Evolutionary conservation across 345 rosid genomes (phyloP), one percentile per base, ranked within the genome.

Genomic region (Cardamine chenopodiifolia): DNA sequence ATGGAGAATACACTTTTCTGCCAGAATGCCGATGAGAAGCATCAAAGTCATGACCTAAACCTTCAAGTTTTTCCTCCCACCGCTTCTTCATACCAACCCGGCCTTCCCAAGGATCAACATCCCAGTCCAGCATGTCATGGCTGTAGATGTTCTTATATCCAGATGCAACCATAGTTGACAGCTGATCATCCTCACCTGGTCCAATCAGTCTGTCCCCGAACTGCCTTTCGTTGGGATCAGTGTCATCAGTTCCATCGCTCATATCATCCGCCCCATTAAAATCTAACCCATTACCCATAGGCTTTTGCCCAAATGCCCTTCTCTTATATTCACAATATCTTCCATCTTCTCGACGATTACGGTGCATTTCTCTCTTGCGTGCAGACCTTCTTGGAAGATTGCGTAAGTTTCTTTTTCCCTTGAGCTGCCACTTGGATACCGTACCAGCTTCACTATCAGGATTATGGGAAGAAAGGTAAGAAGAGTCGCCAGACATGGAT

Each of bases 351-450:
- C 73, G 67, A 68, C 76, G 85, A 78, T 69, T 66, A 49, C 70
- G 76, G 5, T 63, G 72, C 72, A 63, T 47, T 56, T 63, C 55
- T 58, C 74, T 34, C 68, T 68, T 79, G 60, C 84, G 85, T 29
- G 78, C 62, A 66, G 87, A 77, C 78, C 83, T 78, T 73, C 85
- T 88, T 44, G 85, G 72, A 68, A 92, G 84, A 76, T 86, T 83
- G 5, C 99, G 87, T 34, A 81, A 77, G 65, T 90, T 92, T 79
- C 98, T 87, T 82, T 92, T 96, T 69, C 99, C 88, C 86, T 88
- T 96, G 57, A 82, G 80, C 76, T 84, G 92, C 99, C 99, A 96
- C 70, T 87, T 91, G 81, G 97, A 91, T 76, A 89, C 95, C 12
- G 70, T 58, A 12, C 66, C 72, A 45, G 91, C 79, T 77, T 82